phyloP scores from a whole-genome alignment of 805 yeast species.

The Yamadazyma olivae region DNA sequence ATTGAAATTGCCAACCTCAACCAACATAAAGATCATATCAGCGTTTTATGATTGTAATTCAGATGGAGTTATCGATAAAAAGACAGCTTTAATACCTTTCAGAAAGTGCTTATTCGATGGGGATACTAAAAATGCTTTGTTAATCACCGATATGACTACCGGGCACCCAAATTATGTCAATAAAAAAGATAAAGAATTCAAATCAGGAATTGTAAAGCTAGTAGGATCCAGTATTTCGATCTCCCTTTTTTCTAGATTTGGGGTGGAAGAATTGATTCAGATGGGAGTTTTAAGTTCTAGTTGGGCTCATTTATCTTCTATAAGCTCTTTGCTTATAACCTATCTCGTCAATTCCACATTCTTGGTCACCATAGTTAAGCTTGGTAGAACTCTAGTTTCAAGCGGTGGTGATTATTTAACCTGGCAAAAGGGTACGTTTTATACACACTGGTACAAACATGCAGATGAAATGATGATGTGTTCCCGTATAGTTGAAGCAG shows the following conservation, averaged over 20 bases:
- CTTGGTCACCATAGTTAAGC: conserved; percentile 37
- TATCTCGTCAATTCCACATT: conserved; percentile 39
- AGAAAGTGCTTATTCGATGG: conserved; percentile 57
- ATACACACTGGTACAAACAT: conserved; percentile 60
- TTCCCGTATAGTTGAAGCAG: conserved; percentile 62
- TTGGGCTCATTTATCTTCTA: conserved; percentile 37
- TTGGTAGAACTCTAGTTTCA: conserved; percentile 35
- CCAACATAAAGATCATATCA: conserved; percentile 26
- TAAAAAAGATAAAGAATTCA: conserved; percentile 27
- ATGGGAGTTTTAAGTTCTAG: conserved; percentile 35
- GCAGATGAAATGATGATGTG: conserved; percentile 69
- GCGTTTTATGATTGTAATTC: conserved; percentile 26
- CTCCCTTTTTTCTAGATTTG: conserved; percentile 39
- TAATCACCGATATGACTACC: conserved; percentile 57
- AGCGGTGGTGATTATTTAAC: conserved; percentile 52
- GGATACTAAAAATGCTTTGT: conserved; percentile 54
- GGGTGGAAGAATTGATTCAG: conserved; percentile 36
- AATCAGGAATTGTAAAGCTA: conserved; percentile 27
- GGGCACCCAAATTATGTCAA: conserved; percentile 52
- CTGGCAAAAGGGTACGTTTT: conserved; percentile 65
- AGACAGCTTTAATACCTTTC: conserved; percentile 59
- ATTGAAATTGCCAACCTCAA: conserved; percentile 29
- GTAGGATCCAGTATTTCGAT: conserved; percentile 29
- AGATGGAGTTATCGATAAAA: conserved; percentile 25
- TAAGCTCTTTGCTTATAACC: conserved; percentile 46